phyloP scores from a whole-genome alignment of 2,329 filamentous ascomycete genomes.

The Macrophomina phaseolina region DNA sequence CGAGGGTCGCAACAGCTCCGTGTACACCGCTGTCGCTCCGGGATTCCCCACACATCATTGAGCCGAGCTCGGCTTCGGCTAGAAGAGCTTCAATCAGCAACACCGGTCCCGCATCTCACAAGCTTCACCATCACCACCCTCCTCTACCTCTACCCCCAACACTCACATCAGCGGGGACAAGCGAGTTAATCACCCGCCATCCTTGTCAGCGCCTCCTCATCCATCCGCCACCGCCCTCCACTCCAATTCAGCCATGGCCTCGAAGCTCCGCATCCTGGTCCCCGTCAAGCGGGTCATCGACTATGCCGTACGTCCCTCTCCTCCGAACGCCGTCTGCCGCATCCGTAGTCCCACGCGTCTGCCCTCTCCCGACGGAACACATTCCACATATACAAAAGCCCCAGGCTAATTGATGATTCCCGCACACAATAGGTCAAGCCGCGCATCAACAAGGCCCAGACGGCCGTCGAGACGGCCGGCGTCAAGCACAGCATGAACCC shows the following conservation, averaged over 20 bases:
- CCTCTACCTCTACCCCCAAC: neutral
- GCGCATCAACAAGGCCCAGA: slow-evolving; percentile 73
- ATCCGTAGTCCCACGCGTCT: slow-evolving; percentile 2
- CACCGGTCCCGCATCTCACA: slow-evolving; percentile 22
- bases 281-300: slow-evolving; percentile 64
- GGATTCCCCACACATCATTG: slow-evolving; percentile 19
- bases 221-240: neutral
- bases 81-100: slow-evolving; percentile 21
- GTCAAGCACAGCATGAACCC: slow-evolving; percentile 99
- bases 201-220: neutral
- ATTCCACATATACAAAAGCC: neutral
- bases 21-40: slow-evolving; percentile 11
- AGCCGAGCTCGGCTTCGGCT: slow-evolving; percentile 27
- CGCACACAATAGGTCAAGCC: slow-evolving; percentile 64
- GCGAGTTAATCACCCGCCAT: neutral
- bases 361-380: neutral
- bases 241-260: slow-evolving; percentile 32
- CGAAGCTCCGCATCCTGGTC: slow-evolving; percentile 59
- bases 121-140: slow-evolving; percentile 6
- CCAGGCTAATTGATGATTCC: slow-evolving; percentile 23
- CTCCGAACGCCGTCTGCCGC: slow-evolving; percentile 9
- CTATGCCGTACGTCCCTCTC: slow-evolving; percentile 55
- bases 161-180: neutral
- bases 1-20: slow-evolving; percentile 13
- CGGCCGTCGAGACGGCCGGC: slow-evolving; percentile 86